A percentile compares a stretch with the other conserved stretches of the same genome.
phyloP scores from a whole-genome alignment of 2,329 filamentous ascomycete species.

The Colletotrichum tropicicola region DNA sequence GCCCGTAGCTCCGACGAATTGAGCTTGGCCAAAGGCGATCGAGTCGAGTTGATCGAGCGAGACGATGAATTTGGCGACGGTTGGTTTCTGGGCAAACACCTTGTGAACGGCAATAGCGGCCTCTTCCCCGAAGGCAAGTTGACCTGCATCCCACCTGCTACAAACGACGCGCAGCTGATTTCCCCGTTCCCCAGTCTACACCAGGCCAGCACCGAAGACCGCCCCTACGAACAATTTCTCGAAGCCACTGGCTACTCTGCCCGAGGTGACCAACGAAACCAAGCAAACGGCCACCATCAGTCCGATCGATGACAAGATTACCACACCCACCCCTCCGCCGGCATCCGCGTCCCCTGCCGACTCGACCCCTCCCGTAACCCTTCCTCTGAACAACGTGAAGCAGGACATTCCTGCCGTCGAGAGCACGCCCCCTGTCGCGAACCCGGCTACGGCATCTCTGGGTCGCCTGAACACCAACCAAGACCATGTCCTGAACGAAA shows the following conservation, averaged over 20 bases:
- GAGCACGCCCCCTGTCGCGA: conserved; percentile 47
- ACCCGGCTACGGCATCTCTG: conserved; percentile 31
- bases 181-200: conserved; percentile 64
- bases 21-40: conserved; percentile 84
- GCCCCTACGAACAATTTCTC: conserved; percentile 38
- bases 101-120: conserved; percentile 77
- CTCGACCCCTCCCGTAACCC: conserved; percentile 43
- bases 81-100: conserved; percentile 82
- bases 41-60: conserved; percentile 83
- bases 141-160: conserved; percentile 28
- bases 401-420: conserved; percentile 37
- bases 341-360: conserved; percentile 39
- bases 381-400: conserved; percentile 53
- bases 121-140: conserved; percentile 83
- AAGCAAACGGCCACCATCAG: conserved; percentile 26
- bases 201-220: conserved; percentile 63
- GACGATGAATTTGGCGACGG: conserved; percentile 91
- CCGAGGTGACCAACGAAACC: conserved; percentile 41
- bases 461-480: conserved; percentile 56
- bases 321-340: conserved; percentile 22
- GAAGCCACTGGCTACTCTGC: conserved; percentile 40
- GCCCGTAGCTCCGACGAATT: conserved; percentile 94
- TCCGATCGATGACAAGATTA: background rate
- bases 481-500: conserved; percentile 88
- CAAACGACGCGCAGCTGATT: conserved; percentile 7